Conservation (phyloP, 768 basidiomycete genomes). For the Cystofilobasidium ferigula region DNA sequence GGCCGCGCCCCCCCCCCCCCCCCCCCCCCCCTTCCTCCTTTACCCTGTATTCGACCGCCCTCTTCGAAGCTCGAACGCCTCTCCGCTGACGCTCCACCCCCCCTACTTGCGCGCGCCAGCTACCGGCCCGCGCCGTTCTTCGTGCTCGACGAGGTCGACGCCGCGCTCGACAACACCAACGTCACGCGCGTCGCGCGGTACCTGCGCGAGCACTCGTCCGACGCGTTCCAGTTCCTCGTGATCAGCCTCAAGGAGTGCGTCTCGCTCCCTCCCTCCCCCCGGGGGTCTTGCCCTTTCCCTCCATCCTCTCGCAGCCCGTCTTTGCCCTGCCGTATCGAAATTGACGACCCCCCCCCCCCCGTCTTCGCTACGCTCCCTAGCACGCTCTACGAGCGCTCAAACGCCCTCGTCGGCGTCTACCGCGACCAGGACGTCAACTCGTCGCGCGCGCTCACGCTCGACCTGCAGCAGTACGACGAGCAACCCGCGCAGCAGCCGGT, state of each 20-base stretch:
- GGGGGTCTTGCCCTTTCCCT: neutral
- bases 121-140: conserved; percentile 97
- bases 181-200: conserved; percentile 92
- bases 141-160: conserved; percentile 96
- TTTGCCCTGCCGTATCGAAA: too few species aligned
- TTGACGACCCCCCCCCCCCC: too few species aligned
- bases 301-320: too few species aligned
- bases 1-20: too few species aligned
- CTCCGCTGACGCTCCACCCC: neutral
- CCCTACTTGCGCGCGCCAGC: conserved; percentile 39
- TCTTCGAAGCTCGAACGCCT: too few species aligned
- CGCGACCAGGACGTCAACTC: conserved; percentile 89
- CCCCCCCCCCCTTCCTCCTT: too few species aligned
- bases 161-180: conserved; percentile 96
- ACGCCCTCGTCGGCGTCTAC: conserved; percentile 85
- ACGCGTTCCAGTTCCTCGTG: conserved; percentile 86
- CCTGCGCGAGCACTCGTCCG: conserved; percentile 71
- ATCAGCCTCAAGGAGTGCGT: conserved; percentile 85
- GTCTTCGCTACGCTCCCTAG: too few species aligned
- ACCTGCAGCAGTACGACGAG: conserved; percentile 46
- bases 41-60: too few species aligned
- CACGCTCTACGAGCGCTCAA: conserved; percentile 60
- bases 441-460: conserved; percentile 79
- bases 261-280: neutral
- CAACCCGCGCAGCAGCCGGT: too few species aligned